Evolutionary conservation across 805 yeast genomes (phyloP).

Genomic region (Saccharomycopsis schoenii): DNA sequence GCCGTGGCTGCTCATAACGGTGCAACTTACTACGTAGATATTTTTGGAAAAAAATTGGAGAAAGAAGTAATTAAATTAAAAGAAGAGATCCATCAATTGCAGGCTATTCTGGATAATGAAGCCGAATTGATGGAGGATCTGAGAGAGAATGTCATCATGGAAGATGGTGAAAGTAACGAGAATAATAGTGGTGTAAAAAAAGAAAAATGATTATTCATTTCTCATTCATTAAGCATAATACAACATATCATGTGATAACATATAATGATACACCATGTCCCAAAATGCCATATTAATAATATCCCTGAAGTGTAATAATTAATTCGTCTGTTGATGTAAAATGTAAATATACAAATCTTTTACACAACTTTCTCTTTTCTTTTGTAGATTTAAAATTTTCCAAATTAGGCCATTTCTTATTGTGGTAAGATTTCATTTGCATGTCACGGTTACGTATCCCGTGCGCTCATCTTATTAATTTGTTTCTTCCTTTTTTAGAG

Average conservation of each 20-base stretch:
- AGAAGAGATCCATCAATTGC: conserved; percentile 59
- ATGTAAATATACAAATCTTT: too few species aligned
- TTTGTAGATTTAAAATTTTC: too few species aligned
- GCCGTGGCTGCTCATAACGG: conserved; percentile 81
- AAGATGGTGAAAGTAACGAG: background rate
- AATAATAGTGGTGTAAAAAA: background rate
- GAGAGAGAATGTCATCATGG: background rate
- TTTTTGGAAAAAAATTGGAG: conserved; percentile 82
- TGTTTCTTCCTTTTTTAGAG: too few species aligned
- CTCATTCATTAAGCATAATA: background rate
- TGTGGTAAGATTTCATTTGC: too few species aligned
- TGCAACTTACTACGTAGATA: conserved; percentile 88
- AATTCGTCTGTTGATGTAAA: too few species aligned
- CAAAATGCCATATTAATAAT: too few species aligned
- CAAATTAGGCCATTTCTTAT: too few species aligned
- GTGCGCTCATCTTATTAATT: too few species aligned
- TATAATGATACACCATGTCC: too few species aligned
- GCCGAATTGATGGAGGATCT: background rate
- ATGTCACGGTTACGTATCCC: too few species aligned
- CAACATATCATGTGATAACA: background rate
- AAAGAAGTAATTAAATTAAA: conserved; percentile 70
- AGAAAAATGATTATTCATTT: background rate
- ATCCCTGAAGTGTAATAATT: too few species aligned
- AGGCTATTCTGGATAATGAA: conserved; percentile 22
- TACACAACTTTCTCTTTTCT: too few species aligned